Percentiles rank a stretch among this genome's conserved stretches.
These are phyloP conservation scores for Penicillium daleae DNA, from an alignment of 495 filamentous ascomycete genomes.

Conservation along the genomic window DNA sequence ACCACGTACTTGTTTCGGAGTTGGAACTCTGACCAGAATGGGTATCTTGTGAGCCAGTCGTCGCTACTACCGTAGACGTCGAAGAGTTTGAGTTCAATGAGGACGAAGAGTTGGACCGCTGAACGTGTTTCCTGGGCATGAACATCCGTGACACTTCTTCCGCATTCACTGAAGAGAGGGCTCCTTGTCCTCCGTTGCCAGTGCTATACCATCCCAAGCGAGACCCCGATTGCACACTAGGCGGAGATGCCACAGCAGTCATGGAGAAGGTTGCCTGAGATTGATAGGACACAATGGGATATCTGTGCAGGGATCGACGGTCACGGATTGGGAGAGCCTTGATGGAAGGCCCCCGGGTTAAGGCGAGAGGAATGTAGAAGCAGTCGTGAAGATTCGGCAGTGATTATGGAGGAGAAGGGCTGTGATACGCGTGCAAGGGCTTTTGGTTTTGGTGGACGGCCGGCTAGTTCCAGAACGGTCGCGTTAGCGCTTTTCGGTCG, in stretches of 20 bases:
- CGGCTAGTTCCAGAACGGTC: slow-evolving; percentile 33
- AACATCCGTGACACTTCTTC: slow-evolving; percentile 90
- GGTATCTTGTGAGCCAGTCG: slow-evolving; percentile 46
- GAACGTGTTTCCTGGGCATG: slow-evolving; percentile 80
- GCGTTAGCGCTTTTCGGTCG: slow-evolving; percentile 31
- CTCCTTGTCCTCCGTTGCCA: slow-evolving; percentile 75
- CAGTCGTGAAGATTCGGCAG: neutral
- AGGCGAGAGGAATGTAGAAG: neutral
- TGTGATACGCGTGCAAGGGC: slow-evolving; percentile 18
- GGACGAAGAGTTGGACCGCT: slow-evolving; percentile 86
- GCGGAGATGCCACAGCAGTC: slow-evolving; percentile 96
- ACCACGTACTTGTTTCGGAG: slow-evolving; percentile 55
- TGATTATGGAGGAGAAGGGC: neutral
- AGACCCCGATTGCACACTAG: slow-evolving; percentile 78
- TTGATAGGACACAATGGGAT: slow-evolving; percentile 17
- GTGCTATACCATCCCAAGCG: slow-evolving; percentile 61
- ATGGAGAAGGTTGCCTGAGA: slow-evolving; percentile 60
- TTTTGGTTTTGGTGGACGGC: slow-evolving; percentile 23
- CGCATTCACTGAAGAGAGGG: slow-evolving; percentile 76
- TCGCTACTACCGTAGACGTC: slow-evolving; percentile 51
- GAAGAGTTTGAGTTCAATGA: slow-evolving; percentile 61
- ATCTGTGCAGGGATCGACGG: slow-evolving; percentile 27
- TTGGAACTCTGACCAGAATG: slow-evolving; percentile 51
- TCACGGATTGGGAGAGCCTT: slow-evolving; percentile 15
- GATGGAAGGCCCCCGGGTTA: neutral